These are phyloP conservation scores for Citrus mangshanensis DNA, from an alignment of 345 rosid genomes.

Conservation along the genomic window DNA sequence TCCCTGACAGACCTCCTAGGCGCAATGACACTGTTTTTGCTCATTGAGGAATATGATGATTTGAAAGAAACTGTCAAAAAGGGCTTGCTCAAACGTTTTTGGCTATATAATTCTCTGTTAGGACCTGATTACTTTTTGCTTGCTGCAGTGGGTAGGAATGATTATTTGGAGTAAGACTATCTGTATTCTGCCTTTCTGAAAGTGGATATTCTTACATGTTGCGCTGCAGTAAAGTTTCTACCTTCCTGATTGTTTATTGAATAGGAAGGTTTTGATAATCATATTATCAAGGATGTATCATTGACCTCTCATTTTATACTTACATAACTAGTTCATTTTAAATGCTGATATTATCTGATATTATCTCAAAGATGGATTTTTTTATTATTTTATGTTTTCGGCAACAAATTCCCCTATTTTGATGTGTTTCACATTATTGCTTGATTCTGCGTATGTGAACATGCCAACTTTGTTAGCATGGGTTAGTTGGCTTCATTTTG, in stretches of 20 bases:
- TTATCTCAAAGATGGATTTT: neutral
- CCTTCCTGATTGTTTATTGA: constrained; percentile 2
- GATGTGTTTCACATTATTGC: neutral
- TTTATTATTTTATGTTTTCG: neutral
- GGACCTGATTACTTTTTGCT: neutral
- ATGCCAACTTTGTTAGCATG: neutral
- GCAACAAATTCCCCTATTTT: neutral
- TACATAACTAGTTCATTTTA: neutral
- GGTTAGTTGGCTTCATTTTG: neutral
- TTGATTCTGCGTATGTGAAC: too few relatives aligned
- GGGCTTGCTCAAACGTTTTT: neutral
- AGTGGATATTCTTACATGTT: neutral
- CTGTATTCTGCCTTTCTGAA: neutral
- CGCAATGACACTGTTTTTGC: constrained; percentile 83
- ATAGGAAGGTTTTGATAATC: constrained; percentile 6
- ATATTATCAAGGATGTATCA: constrained; percentile 4
- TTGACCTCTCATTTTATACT: neutral
- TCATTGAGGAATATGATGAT: constrained; percentile 39
- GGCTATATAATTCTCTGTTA: neutral
- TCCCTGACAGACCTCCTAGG: constrained; percentile 92
- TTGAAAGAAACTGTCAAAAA: neutral
- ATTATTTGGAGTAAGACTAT: neutral
- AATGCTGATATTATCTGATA: neutral
- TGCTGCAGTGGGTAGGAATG: neutral
- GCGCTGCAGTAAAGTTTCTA: constrained; percentile 4